phyloP scores from a whole-genome alignment of 2,329 filamentous ascomycete species.

The Alternaria burnsii region DNA sequence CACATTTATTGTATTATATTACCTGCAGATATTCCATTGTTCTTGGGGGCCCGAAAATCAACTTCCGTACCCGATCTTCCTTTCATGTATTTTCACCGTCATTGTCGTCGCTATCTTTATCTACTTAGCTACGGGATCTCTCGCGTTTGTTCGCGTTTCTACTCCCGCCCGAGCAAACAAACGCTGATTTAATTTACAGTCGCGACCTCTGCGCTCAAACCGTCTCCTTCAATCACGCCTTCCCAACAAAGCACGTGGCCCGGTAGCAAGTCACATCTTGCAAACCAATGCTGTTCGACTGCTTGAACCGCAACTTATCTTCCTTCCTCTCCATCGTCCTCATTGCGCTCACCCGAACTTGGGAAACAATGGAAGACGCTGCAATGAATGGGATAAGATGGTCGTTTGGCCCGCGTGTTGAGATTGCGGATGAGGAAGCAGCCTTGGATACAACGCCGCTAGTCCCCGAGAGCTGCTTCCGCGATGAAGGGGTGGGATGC shows the following conservation, averaged over 20 bases:
- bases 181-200: neutral
- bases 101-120: neutral
- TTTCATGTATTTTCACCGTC: neutral
- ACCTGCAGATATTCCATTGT: neutral
- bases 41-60: neutral
- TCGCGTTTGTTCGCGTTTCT: neutral
- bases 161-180: neutral
- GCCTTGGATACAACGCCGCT: slow-evolving; percentile 1
- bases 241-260: neutral
- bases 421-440: slow-evolving; percentile 4
- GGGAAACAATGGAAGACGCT: slow-evolving; percentile 8
- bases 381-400: slow-evolving; percentile 2
- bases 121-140: neutral
- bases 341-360: neutral
- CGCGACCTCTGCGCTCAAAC: neutral
- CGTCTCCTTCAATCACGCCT: neutral
- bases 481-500: neutral
- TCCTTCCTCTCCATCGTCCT: neutral
- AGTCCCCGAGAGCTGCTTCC: neutral
- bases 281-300: neutral
- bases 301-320: neutral
- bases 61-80: neutral
- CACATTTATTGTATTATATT: slow-evolving; percentile 17
- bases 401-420: slow-evolving; percentile 4
- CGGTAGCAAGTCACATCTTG: neutral